These are phyloP conservation scores for Anthracocystis walkeri DNA, from an alignment of 1,284 basidiomycete species.

Conservation along the genomic window DNA sequence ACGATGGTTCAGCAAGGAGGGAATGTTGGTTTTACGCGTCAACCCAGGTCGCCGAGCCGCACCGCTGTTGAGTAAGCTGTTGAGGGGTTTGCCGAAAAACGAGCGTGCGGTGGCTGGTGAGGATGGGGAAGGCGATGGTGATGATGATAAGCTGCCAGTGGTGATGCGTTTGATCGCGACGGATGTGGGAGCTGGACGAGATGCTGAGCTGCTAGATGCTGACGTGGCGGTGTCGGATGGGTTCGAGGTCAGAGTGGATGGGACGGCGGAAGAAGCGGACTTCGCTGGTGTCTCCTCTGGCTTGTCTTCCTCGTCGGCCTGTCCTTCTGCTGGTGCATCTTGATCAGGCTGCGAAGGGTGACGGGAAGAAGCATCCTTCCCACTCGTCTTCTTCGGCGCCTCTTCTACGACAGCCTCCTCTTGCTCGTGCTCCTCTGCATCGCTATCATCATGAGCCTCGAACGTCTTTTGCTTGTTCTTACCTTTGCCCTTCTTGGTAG, in stretches of 20 bases:
- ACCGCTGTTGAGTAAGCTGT: constrained; percentile 17
- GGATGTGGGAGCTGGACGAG: constrained; percentile 1
- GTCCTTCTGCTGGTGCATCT: constrained; percentile 9
- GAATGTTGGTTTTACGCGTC: constrained; percentile 50
- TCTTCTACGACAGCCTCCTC: constrained; percentile 4
- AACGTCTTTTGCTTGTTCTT: constrained; percentile 31
- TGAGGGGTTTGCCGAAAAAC: constrained; percentile 50
- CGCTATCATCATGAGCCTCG: constrained; percentile 5
- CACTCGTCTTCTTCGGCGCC: background rate
- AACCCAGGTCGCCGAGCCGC: constrained; percentile 40
- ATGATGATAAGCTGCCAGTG: background rate
- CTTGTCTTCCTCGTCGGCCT: constrained; percentile 6
- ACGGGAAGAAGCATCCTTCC: constrained; percentile 6
- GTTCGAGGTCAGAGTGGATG: background rate
- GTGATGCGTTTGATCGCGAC: constrained; percentile 35
- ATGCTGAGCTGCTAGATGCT: constrained; percentile 1
- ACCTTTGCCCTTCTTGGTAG: constrained; percentile 12
- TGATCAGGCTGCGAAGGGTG: background rate
- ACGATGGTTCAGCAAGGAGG: constrained; percentile 41
- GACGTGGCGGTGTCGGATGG: background rate
- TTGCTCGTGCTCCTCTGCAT: constrained; percentile 9
- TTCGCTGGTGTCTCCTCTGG: constrained; percentile 5
- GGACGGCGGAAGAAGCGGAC: background rate
- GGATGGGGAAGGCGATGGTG: constrained; percentile 1
- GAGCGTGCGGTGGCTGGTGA: constrained; percentile 21